Evolutionary conservation across 257 asterid species (phyloP), one percentile per base, ranked within the genome.

Genomic region (Gentiana dahurica): DNA sequence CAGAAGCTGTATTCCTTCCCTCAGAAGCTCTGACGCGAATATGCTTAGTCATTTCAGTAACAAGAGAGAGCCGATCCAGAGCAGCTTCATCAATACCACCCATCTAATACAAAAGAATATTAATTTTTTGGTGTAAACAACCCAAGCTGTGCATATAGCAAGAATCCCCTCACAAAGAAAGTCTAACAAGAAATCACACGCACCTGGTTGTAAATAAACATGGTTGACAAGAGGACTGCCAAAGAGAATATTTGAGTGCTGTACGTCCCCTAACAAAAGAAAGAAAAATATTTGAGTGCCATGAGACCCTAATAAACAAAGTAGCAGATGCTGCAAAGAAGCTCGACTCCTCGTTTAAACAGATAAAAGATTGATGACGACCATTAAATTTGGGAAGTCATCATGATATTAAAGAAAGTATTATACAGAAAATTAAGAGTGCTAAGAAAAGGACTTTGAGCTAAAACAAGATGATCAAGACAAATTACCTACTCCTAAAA

Each of bases 11-110:
- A 68, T 75, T 76, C 75, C 75, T 83, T 49, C 94, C 91, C 49
- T 91, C 94, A 59, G 96, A 83, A 36, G 99, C 97, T 72, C 95
- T 79, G 35, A 89, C 95, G 37, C 99, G 95, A 63, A 92, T 92
- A 75, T 86, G 99, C 82, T 92, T 92, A 61, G 97, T 88, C 99
- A 89, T 92, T 80, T 92, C 99, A 39, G 99, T 92, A 68, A 92
- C 99, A 60, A 92, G 94, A 62, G 99, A 92, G 54, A 92, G 90
- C 47, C 97, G 95, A 74, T 92, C 99, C 48, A 92, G 83, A 57
- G 99, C 92, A 76, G 94, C 96, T 83, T 92, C 99, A 73, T 92
- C 99, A 69, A 92, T 92, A 53, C 95, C 99, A 65, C 99, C 99
- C 99, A 92, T 92, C 99, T 92, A 74, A 60, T 71, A 69, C 38